Evolutionary conservation across 192 early-diverging fungal genomes (phyloP).

Genomic region (Allomyces macrogynus): DNA sequence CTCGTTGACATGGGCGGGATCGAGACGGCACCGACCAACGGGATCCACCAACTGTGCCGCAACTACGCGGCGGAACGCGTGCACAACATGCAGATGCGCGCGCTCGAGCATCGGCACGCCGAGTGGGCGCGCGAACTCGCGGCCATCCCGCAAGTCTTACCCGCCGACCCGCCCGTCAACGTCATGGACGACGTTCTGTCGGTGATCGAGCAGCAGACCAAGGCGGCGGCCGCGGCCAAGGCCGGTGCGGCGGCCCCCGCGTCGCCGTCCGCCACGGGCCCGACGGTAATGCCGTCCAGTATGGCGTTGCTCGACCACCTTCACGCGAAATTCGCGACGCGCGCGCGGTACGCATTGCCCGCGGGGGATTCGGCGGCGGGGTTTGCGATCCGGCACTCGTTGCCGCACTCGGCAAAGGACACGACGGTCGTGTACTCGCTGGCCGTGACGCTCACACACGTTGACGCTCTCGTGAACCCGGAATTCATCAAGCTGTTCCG

Average conservation of each 20-base stretch:
- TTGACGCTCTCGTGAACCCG: too few relatives aligned
- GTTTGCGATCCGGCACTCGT: neutral
- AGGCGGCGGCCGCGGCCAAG: neutral
- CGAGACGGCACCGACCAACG: neutral
- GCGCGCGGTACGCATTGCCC: neutral
- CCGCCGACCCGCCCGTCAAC: too few relatives aligned
- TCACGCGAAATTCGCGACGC: neutral
- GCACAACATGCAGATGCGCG: constrained; percentile 47
- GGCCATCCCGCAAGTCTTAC: constrained; percentile 11
- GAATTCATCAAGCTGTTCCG: too few relatives aligned
- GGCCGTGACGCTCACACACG: neutral
- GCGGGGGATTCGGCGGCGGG: neutral
- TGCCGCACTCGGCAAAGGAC: neutral
- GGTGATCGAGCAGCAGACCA: neutral
- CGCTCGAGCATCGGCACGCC: constrained; percentile 42
- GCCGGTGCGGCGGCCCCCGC: neutral
- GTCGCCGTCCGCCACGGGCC: neutral
- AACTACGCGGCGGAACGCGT: constrained; percentile 43
- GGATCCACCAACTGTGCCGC: constrained; percentile 1
- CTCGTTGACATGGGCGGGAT: neutral
- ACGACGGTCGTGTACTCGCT: neutral
- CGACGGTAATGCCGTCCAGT: too few relatives aligned
- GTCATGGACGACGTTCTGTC: too few relatives aligned
- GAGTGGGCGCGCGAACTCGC: constrained; percentile 42
- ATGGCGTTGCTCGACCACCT: neutral